Base-by-base conservation (phyloP, 306 rosid species). In the Begonia peltatifolia region DNA sequence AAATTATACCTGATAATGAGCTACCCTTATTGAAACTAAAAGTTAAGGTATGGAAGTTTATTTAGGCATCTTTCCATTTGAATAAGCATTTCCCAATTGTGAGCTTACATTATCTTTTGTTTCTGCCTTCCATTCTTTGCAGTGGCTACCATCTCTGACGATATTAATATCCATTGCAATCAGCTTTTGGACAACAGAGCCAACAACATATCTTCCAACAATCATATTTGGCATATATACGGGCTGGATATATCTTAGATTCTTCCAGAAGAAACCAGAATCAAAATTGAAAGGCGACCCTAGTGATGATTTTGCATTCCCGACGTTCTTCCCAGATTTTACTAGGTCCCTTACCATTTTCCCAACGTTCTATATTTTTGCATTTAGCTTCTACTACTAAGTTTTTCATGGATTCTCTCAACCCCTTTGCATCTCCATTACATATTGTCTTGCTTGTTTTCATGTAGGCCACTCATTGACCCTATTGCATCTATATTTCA, bases 181-280 rank as follows among this genome's bases (percentile, higher is more conserved):
- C 56, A 79, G 95, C 79, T 82, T 80, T 65, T 80, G 82, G 69
- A 70, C 72, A 15, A 63, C 54, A 36, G 83, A 74, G 71, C 72
- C 94, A n/a, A 73, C 79, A 54, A 55, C 84, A 58, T 70, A 78
- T 78, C 95, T 89, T 74, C 97, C 97, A 36, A 80, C 86, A 46
- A 42, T 84, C 41, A 74, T 80, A 76, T 89, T 76, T 68, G 97
- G 97, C 57, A 76, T 90, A 18, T 89, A 89, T 65, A 66, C 66
- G 51, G 78, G 97, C 83, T 89, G 97, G 97, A 76, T 89, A 78
- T 89, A 89, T 80, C 97, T 84, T 59, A 89, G 97, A 76, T 82
- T 75, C 82, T 89, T 88, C 95, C 97, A 89, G 76, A 71, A 69
- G 71, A 84, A 81, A 62, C 83, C 73, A 57, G 97, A 89, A 63